Conservation (phyloP, 1,284 basidiomycete genomes). For the Pisolithus thermaeus region DNA sequence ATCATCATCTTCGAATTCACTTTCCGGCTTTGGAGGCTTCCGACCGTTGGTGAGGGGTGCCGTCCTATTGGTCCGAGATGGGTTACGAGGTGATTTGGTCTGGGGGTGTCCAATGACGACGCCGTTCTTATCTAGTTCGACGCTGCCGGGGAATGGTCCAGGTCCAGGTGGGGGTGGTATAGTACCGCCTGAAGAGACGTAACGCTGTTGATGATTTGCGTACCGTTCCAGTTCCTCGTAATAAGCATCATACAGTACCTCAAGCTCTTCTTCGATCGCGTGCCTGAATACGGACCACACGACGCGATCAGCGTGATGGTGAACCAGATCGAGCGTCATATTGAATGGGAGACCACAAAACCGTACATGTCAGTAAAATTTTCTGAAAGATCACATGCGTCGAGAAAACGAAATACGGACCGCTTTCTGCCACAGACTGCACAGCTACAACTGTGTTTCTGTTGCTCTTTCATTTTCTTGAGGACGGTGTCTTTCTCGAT, state of each 20-base stretch:
- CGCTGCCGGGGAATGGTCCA: conserved; percentile 95
- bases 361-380: conserved; percentile 34
- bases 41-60: conserved; percentile 40
- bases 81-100: conserved; percentile 33
- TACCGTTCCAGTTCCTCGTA: conserved; percentile 99
- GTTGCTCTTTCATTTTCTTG: conserved; percentile 98
- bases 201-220: conserved; percentile 94
- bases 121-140: conserved; percentile 91
- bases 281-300: conserved; percentile 45
- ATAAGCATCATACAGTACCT: conserved; percentile 99
- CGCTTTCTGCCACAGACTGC: conserved; percentile 97
- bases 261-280: conserved; percentile 98
- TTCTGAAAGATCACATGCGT: conserved; percentile 15
- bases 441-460: conserved; percentile 92
- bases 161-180: conserved; percentile 91
- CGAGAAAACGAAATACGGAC: conserved; percentile 46
- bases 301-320: conserved; percentile 13
- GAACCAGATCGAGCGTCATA: conserved; percentile 13
- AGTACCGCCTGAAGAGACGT: conserved; percentile 79
- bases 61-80: conserved; percentile 31
- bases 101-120: conserved; percentile 66
- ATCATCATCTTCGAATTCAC: conserved; percentile 62
- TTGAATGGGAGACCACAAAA: conserved; percentile 19
- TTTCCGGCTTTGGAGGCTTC: conserved; percentile 46
- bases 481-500: conserved; percentile 97